Conservation (phyloP, 495 filamentous ascomycete genomes). For the Aspergillus indologenus region DNA sequence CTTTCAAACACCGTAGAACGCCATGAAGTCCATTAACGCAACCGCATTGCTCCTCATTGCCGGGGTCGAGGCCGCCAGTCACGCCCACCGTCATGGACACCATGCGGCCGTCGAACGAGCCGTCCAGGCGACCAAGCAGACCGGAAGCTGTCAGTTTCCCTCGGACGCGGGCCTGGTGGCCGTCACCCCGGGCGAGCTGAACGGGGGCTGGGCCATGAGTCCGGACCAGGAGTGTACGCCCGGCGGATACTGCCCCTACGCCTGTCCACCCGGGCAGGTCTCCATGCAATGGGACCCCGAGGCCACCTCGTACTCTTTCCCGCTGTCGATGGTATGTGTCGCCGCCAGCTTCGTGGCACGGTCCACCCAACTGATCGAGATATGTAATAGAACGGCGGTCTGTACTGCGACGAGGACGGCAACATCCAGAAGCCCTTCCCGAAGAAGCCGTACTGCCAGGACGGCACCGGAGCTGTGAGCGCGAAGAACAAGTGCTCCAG, state of each 20-base stretch:
- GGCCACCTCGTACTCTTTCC: conserved; percentile 64
- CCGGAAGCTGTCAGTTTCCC: conserved; percentile 64
- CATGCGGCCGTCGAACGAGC: conserved; percentile 13
- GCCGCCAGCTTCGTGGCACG: background rate
- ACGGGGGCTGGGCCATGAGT: conserved; percentile 82
- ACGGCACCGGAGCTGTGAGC: conserved; percentile 62
- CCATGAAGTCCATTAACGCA: conserved; percentile 38
- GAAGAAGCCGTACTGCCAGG: conserved; percentile 65
- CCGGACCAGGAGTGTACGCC: conserved; percentile 69
- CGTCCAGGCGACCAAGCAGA: conserved; percentile 33
- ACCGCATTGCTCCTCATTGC: conserved; percentile 60
- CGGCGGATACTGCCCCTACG: conserved; percentile 73
- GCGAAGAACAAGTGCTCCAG: conserved; percentile 61
- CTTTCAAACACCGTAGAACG: conserved; percentile 21
- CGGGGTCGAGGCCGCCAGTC: conserved; percentile 41
- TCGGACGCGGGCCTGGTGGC: conserved; percentile 63
- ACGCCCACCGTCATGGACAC: conserved; percentile 34
- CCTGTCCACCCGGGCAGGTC: conserved; percentile 71
- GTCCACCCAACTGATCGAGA: background rate
- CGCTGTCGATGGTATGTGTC: conserved; percentile 69
- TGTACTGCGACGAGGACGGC: conserved; percentile 69
- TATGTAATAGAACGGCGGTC: conserved; percentile 66
- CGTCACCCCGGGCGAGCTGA: conserved; percentile 60
- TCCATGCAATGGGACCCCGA: conserved; percentile 78
- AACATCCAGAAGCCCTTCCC: conserved; percentile 70